Conservation (phyloP, 768 basidiomycete genomes). For the Fibroporia radiculosa region DNA sequence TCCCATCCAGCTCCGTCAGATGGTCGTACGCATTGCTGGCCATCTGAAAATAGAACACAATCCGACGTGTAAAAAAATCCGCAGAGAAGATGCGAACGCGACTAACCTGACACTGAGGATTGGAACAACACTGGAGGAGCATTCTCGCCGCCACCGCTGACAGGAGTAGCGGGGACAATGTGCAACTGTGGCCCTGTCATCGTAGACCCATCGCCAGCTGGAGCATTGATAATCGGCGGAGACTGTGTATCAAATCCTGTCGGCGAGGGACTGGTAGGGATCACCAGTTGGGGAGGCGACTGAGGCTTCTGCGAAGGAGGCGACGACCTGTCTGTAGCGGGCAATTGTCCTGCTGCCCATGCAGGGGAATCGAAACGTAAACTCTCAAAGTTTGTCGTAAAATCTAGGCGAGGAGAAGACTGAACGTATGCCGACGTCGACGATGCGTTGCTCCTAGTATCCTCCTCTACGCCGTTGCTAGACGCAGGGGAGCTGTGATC, state of each 20-base stretch:
- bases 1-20: constrained; percentile 4
- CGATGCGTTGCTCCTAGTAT: constrained; percentile 51
- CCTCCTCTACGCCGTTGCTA: constrained; percentile 44
- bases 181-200: constrained; percentile 57
- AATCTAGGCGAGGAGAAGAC: constrained; percentile 49
- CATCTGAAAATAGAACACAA: neutral
- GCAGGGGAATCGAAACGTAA: constrained; percentile 59
- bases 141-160: constrained; percentile 51
- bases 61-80: neutral
- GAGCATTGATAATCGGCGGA: constrained; percentile 52
- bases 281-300: constrained; percentile 53
- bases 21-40: constrained; percentile 1
- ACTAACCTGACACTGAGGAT: neutral
- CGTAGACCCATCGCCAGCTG: constrained; percentile 44
- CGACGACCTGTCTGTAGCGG: constrained; percentile 34
- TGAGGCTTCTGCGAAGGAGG: constrained; percentile 44
- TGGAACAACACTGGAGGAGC: constrained; percentile 45
- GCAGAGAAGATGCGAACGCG: neutral
- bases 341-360: constrained; percentile 36
- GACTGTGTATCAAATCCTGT: constrained; percentile 28
- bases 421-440: constrained; percentile 56
- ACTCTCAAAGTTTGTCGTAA: constrained; percentile 48
- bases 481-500: constrained; percentile 58
- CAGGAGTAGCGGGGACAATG: constrained; percentile 78
- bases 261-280: constrained; percentile 37